phyloP scores from a whole-genome alignment of 331 rosid genomes.

The Stylosanthes scabra region DNA sequence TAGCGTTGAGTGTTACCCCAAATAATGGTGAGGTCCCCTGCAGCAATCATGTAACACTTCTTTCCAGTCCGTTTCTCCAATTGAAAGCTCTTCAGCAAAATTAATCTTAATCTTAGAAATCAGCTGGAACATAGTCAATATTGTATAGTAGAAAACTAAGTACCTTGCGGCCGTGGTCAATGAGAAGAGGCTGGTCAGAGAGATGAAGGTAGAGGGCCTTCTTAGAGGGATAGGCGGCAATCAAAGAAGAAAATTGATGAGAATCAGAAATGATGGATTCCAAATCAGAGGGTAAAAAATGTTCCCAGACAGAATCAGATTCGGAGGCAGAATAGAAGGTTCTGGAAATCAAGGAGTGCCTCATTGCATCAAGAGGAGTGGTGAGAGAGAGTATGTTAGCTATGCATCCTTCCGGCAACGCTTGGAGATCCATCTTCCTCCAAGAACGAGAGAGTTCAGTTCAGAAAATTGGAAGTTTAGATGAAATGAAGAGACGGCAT shows the following conservation, averaged over 20 bases:
- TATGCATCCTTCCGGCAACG: constrained; percentile 51
- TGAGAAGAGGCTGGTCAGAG: constrained; percentile 37
- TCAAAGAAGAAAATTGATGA: neutral
- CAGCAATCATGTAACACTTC: constrained; percentile 61
- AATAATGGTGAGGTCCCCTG: constrained; percentile 45
- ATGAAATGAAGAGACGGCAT: too few species aligned
- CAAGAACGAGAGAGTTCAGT: too few species aligned
- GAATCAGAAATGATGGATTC: constrained; percentile 6
- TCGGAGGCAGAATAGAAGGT: constrained; percentile 43
- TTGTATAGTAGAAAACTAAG: neutral
- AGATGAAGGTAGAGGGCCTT: constrained; percentile 40
- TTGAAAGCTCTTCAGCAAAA: too few species aligned
- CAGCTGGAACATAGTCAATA: neutral
- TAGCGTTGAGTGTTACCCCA: constrained; percentile 42
- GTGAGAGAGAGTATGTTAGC: constrained; percentile 45
- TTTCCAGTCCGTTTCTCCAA: constrained; percentile 57
- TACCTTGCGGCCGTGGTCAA: constrained; percentile 45
- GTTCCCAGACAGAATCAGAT: constrained; percentile 50
- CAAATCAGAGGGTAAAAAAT: constrained; percentile 52
- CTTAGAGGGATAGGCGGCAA: constrained; percentile 29
- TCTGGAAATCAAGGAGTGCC: constrained; percentile 39
- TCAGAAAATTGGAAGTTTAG: too few species aligned
- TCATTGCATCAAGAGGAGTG: constrained; percentile 44
- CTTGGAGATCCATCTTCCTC: constrained; percentile 28
- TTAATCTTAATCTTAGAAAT: constrained; percentile 35